Conservation (phyloP, 2,329 filamentous ascomycete genomes). For the Aspergillus puulaauensis region DNA sequence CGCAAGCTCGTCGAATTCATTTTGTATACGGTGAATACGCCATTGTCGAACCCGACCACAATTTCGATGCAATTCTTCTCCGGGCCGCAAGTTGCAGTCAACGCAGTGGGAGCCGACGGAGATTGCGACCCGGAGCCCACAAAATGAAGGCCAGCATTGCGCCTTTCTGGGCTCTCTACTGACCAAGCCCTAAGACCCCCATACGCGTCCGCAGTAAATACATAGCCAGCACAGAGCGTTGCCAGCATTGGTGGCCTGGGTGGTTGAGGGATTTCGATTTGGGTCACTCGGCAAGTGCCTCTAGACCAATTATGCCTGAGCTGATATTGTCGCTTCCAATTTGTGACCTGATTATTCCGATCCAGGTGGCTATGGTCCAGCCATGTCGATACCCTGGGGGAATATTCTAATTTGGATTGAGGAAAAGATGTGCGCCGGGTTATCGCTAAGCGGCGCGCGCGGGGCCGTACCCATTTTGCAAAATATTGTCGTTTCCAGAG, state of each 20-base stretch:
- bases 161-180: conserved; percentile 58
- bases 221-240: conserved; percentile 72
- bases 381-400: conserved; percentile 60
- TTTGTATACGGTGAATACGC: conserved; percentile 69
- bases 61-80: conserved; percentile 55
- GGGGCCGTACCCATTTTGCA: conserved; percentile 77
- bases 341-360: conserved; percentile 49
- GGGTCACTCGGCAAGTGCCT: conserved; percentile 76
- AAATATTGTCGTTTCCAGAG: conserved; percentile 92
- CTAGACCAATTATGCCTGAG: conserved; percentile 87
- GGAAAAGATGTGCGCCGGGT: conserved; percentile 48
- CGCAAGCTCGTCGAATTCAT: conserved; percentile 49
- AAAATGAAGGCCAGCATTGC: conserved; percentile 54
- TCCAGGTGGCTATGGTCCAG: conserved; percentile 60
- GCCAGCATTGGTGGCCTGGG: conserved; percentile 66
- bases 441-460: conserved; percentile 73
- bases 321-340: conserved; percentile 89
- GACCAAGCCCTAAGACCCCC: conserved; percentile 78
- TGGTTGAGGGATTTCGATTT: conserved; percentile 64
- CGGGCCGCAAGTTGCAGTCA: conserved; percentile 45
- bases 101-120: conserved; percentile 63
- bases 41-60: conserved; percentile 69
- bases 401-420: conserved; percentile 48
- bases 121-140: conserved; percentile 48
- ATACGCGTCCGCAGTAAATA: conserved; percentile 70